Evolutionary conservation across 164 flowering plant species (phyloP), one percentile per base, ranked within the genome.

Genomic region (Magnolia kwangsiensis): DNA sequence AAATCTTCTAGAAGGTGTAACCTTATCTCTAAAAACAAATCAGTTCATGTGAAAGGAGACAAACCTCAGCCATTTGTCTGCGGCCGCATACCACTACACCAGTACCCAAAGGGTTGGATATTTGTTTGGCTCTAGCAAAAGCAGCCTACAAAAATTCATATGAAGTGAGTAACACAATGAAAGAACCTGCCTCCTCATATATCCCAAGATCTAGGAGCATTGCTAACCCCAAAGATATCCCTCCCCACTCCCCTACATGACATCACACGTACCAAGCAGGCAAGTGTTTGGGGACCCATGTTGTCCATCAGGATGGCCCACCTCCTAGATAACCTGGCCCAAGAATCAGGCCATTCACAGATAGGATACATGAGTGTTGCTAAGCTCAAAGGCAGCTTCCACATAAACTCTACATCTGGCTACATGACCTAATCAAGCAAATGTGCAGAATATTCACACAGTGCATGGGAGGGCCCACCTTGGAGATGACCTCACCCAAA

Each of bases 41-140:
- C 61, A 14, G 3, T 55, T 55, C 61, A 11, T 55, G 13, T 55
- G 24, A 61, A 73, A 59, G 6, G 49, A 59, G 1, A 74, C 76
- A 1, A 68, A 95, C 98, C 97, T 95, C 97, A 49, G 93, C 64
- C 97, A 95, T 93, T 84, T 89, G 91, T 79, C 84, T 90, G 78
- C 90, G 97, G 50, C 98, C 98, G 79, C 98, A 95, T 29, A 95
- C 89, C 77, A 95, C 89, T n/a, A 83, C 93, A 67, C 92, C 98
- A 51, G 95, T 89, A 11, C 89, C 84, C 50, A 59, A 58, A 67
- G 96, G 92, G 55, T 76, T 83, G 55, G 61, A 76, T 69, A 83
- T 80, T 64, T 84, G 76, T 78, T 90, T 88, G 64, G 90, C 87
- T 87, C 89, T 87, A 49, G 84, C 79, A 81, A 95, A 93, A 67